Base-by-base conservation (phyloP, 2,329 filamentous ascomycete genomes). In the Sclerotinia sclerotiorum region DNA sequence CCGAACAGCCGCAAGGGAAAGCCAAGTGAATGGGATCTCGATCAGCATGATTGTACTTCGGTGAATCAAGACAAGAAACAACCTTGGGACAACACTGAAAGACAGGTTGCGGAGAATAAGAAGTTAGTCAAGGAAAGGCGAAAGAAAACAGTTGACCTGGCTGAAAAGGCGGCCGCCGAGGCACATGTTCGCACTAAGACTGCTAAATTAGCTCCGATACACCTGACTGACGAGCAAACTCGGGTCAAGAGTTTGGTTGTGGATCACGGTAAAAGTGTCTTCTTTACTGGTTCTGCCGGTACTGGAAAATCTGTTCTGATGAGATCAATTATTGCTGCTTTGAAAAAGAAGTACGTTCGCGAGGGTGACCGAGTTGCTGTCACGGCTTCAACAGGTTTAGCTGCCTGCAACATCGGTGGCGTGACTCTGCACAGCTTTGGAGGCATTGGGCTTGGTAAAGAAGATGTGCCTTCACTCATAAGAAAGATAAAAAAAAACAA, bases 231-330 rank as follows among this genome's bases (percentile, higher is more conserved):
- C 17, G 95, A 99, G 77, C 95, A 99, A 79, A 85, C 87, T 69
- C 88, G 91, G 69, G 93, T 99, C 15, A 82, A 96, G 68, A 88
- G 93, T 57, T 82, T 97, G 27, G 94, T 99, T 13, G 85, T 93
- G 10, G 86, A 95, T 29, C 82, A 91, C 71, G 86, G 86, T 69
- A 90, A 93, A 78, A 98, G 94, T 74, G 94, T 97, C 2, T 99
- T 99, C 82, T 99, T 99, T 79, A 99, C 95, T 0, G 95, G 95
- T 74, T 97, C 95, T 69, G 95, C 95, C 69, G 93, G 90, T 83
- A 97, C 95, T 5, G 95, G 95, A 79, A 99, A 99, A 82, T 99
- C 95, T 1, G 94, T 99, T 5, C 81, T 99, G 68, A 93, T 99
- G 85, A 87, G 94, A 72, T 89, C 96, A 72, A 97, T 98, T 70